phyloP scores from a whole-genome alignment of 805 yeast genomes.

The Zygosaccharomyces kombuchaensis region DNA sequence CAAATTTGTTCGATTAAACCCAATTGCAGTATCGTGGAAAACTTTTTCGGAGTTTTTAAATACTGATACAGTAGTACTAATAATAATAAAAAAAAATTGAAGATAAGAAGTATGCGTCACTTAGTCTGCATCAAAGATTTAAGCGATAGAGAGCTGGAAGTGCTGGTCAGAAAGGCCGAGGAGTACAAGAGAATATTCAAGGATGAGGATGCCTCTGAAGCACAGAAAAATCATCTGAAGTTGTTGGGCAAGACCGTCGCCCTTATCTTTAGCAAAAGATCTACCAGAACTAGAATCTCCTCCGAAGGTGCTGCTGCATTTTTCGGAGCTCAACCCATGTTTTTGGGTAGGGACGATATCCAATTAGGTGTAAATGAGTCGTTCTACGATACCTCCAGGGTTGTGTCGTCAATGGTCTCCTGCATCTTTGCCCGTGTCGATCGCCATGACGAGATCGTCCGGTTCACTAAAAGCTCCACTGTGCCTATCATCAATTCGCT shows the following conservation, averaged over 20 bases:
- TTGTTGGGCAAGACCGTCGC: slow-evolving; percentile 80
- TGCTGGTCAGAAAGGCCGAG: slow-evolving; percentile 70
- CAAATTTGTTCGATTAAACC: not conserved
- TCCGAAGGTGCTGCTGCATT: slow-evolving; percentile 91
- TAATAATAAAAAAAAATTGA: not conserved
- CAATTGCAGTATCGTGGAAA: not conserved
- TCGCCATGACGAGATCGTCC: slow-evolving; percentile 74
- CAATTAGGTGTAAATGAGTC: slow-evolving; percentile 95
- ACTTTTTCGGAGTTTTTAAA: not conserved
- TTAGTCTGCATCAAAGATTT: slow-evolving; percentile 79
- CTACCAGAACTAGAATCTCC: slow-evolving; percentile 92
- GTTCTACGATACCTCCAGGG: slow-evolving; percentile 80
- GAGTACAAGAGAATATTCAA: slow-evolving; percentile 60
- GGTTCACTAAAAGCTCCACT: slow-evolving; percentile 67
- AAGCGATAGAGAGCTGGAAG: slow-evolving; percentile 61
- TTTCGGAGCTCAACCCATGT: slow-evolving; percentile 95
- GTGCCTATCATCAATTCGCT: slow-evolving; percentile 93
- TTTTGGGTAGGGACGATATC: slow-evolving; percentile 92
- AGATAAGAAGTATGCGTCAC: slow-evolving; percentile 46
- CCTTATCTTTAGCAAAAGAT: slow-evolving; percentile 80
- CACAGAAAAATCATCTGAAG: slow-evolving; percentile 42
- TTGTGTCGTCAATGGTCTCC: slow-evolving; percentile 93
- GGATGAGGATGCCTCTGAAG: slow-evolving; percentile 41
- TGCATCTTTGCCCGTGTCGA: slow-evolving; percentile 95
- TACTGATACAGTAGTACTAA: not conserved